phyloP scores from a whole-genome alignment of 441 rosid genomes.

The Populus hybrid region DNA sequence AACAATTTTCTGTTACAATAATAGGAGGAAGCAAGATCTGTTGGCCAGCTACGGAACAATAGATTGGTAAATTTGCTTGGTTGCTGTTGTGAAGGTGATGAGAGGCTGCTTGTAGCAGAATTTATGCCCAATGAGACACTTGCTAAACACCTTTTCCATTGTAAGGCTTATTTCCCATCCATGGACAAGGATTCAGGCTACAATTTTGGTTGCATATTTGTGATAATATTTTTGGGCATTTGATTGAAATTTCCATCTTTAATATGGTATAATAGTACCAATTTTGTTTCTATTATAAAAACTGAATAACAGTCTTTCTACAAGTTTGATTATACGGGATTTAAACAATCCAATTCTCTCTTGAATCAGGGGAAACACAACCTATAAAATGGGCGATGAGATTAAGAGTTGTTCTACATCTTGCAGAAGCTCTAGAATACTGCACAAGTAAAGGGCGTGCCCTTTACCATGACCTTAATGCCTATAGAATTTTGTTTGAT shows the following conservation, averaged over 20 bases:
- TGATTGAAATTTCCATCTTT: not conserved
- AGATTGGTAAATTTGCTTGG: constrained; percentile 51
- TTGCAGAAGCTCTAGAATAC: constrained; percentile 88
- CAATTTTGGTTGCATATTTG: not conserved
- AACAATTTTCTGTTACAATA: not conserved
- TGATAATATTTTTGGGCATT: not conserved
- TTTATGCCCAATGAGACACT: constrained; percentile 54
- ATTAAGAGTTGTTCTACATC: constrained; percentile 79
- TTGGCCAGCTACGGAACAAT: constrained; percentile 42
- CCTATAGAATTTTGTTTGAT: constrained; percentile 86
- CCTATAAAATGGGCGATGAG: constrained; percentile 99
- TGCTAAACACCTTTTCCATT: constrained; percentile 54
- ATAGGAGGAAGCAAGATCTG: constrained; percentile 48
- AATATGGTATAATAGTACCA: not conserved
- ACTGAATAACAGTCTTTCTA: not conserved
- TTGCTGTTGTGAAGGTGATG: constrained; percentile 50
- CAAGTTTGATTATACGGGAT: not conserved
- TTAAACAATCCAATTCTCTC: not conserved
- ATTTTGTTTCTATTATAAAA: not conserved
- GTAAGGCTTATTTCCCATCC: constrained; percentile 30
- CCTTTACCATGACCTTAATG: constrained; percentile 90
- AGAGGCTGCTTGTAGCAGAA: constrained; percentile 53
- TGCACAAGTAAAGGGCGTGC: constrained; percentile 82
- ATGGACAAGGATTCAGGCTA: not conserved
- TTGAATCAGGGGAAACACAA: constrained; percentile 75